Conservation (phyloP, 2,329 filamentous ascomycete genomes). For the Akanthomyces uredinophilus region DNA sequence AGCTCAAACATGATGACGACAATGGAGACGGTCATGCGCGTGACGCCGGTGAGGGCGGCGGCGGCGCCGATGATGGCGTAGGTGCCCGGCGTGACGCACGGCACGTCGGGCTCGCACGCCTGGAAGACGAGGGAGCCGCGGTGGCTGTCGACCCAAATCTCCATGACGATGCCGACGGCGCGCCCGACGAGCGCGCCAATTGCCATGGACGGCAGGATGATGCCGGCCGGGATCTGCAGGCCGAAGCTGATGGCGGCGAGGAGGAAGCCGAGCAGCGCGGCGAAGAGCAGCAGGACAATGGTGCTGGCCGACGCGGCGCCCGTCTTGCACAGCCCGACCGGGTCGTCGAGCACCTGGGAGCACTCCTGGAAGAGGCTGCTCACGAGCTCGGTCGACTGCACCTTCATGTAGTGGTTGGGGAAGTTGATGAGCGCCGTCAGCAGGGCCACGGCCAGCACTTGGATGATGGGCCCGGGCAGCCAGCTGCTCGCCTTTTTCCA, state of each 20-base stretch:
- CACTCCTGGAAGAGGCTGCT: conserved; percentile 92
- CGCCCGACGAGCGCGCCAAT: conserved; percentile 89
- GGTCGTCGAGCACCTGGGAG: conserved; percentile 73
- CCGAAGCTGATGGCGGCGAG: conserved; percentile 88
- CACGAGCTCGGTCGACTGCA: conserved; percentile 85
- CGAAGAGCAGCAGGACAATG: conserved; percentile 76
- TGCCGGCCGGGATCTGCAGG: conserved; percentile 88
- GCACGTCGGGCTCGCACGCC: conserved; percentile 76
- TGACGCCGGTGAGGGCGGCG: conserved; percentile 88
- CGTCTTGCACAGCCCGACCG: conserved; percentile 83
- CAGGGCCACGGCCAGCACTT: conserved; percentile 75
- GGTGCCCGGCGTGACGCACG: conserved; percentile 88
- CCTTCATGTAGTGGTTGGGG: conserved; percentile 93
- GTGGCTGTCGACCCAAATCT: conserved; percentile 78
- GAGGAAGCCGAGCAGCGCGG: conserved; percentile 76
- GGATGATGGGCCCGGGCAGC: conserved; percentile 67
- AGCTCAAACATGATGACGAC: conserved; percentile 99
- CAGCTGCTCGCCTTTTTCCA: conserved; percentile 67
- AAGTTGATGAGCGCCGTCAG: conserved; percentile 89
- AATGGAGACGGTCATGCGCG: conserved; percentile 94
- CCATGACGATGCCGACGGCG: conserved; percentile 81
- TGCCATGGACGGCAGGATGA: conserved; percentile 92
- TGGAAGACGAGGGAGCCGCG: conserved; percentile 72
- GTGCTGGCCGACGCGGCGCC: conserved; percentile 77
- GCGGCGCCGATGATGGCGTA: conserved; percentile 96